These are phyloP conservation scores for Yarrowia osloensis DNA, from an alignment of 805 yeast genomes.

Conservation along the genomic window DNA sequence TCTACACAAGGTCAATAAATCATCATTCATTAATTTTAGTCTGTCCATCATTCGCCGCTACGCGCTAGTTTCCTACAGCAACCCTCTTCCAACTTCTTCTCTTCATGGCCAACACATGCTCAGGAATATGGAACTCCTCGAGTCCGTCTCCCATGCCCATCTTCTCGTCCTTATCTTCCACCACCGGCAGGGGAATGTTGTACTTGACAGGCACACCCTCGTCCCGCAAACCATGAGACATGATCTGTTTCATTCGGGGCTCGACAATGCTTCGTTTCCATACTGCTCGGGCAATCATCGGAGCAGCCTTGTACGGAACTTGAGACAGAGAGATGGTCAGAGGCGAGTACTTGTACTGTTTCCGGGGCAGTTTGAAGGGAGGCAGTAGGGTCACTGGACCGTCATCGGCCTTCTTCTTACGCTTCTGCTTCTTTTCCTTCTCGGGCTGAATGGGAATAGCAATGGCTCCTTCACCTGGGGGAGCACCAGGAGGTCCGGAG, in stretches of 20 bases:
- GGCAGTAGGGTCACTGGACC: conserved; percentile 25
- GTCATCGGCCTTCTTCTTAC: conserved; percentile 27
- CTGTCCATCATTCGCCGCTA: too few relatives aligned
- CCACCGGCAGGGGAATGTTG: conserved; percentile 13
- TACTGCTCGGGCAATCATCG: conserved; percentile 29
- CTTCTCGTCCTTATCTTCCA: conserved; percentile 28
- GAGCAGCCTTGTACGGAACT: conserved; percentile 12
- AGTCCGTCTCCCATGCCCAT: conserved; percentile 28
- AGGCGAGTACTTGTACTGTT: conserved; percentile 20
- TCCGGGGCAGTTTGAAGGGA: conserved; percentile 5
- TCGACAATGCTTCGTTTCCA: conserved; percentile 24
- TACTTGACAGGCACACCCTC: conserved; percentile 27
- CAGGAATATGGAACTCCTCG: conserved; percentile 21
- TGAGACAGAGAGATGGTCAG: conserved; percentile 2
- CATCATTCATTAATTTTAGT: neutral
- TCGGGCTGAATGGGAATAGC: neutral
- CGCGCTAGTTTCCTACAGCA: neutral
- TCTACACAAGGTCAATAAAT: too few relatives aligned
- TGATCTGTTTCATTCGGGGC: conserved; percentile 22
- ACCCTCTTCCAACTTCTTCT: neutral
- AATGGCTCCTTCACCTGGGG: neutral
- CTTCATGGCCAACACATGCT: conserved; percentile 4
- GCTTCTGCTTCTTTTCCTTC: conserved; percentile 20
- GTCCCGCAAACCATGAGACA: conserved; percentile 18
- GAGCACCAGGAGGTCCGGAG: neutral